phyloP scores from a whole-genome alignment of 805 yeast genomes.

The Candida maris region DNA sequence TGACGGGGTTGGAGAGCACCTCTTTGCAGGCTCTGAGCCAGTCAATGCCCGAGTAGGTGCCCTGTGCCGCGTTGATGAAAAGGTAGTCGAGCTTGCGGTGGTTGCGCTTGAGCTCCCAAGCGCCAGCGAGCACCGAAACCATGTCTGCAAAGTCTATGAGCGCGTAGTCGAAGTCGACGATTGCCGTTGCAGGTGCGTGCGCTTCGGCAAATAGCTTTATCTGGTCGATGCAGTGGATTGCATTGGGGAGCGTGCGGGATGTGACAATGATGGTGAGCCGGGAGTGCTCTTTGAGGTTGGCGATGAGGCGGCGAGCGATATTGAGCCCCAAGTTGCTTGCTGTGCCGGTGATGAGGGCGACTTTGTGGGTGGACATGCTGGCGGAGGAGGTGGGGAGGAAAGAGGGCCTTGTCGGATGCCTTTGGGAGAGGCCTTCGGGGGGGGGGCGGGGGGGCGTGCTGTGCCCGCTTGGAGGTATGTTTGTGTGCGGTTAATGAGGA shows the following conservation, averaged over 20 bases:
- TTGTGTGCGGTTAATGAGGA: no score
- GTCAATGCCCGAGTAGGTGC: conserved; percentile 81
- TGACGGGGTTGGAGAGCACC: conserved; percentile 60
- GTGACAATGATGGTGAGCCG: conserved; percentile 81
- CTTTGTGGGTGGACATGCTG: conserved; percentile 14
- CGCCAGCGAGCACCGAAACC: conserved; percentile 78
- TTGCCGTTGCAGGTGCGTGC: conserved; percentile 42
- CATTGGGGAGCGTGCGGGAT: conserved; percentile 84
- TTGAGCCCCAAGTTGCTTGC: conserved; percentile 76
- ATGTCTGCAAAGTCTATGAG: conserved; percentile 87
- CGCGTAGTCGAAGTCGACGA: conserved; percentile 80
- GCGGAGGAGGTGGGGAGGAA: neutral
- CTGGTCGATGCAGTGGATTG: conserved; percentile 62
- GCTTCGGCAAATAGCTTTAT: conserved; percentile 45
- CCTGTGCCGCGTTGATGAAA: conserved; percentile 87
- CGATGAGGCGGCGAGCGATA: conserved; percentile 76
- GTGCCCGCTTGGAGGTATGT: no score
- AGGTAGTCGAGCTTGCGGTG: conserved; percentile 71
- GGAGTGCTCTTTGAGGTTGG: conserved; percentile 47
- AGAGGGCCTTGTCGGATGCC: no score
- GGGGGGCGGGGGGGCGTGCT: no score
- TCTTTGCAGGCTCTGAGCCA: conserved; percentile 78
- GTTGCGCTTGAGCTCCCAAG: conserved; percentile 61
- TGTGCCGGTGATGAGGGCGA: conserved; percentile 36
- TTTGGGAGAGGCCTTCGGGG: no score